Conservation (phyloP, 108 stramenopile species). For the Schizochytrium sp. region DNA sequence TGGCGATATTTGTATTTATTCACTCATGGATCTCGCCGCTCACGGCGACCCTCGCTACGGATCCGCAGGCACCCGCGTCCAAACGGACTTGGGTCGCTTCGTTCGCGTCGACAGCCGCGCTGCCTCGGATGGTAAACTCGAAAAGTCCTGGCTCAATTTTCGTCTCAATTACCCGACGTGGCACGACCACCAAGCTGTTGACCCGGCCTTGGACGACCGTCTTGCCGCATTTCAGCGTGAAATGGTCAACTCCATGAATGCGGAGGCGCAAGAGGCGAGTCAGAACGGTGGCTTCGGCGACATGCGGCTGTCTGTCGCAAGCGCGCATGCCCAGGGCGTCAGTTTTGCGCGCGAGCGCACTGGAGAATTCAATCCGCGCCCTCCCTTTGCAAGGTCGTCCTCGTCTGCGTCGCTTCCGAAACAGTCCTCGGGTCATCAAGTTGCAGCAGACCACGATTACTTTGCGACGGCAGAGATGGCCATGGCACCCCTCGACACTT, state of each 20-base stretch:
- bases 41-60: not conserved
- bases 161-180: not conserved
- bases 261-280: no score
- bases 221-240: not conserved
- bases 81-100: not conserved
- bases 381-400: no score
- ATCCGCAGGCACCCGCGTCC: not conserved
- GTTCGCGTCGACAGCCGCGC: not conserved
- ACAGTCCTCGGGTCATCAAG: not conserved
- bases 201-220: not conserved
- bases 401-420: no score
- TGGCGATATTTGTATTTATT: not conserved
- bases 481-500: not conserved
- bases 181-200: not conserved
- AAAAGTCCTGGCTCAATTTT: slow-evolving; percentile 35
- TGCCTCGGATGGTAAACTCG: slow-evolving; percentile 36
- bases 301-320: no score
- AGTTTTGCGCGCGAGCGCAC: no score
- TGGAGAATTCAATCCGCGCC: no score
- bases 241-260: not conserved
- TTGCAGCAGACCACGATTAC: not conserved
- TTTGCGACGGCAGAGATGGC: not conserved
- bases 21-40: not conserved
- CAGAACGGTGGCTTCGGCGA: no score
- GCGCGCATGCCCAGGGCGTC: no score